Percentiles rank a stretch among this genome's conserved stretches.
Evolutionary conservation across 202 grass and related monocot genomes (phyloP).

Genomic region (Cymbopogon flexuosus): DNA sequence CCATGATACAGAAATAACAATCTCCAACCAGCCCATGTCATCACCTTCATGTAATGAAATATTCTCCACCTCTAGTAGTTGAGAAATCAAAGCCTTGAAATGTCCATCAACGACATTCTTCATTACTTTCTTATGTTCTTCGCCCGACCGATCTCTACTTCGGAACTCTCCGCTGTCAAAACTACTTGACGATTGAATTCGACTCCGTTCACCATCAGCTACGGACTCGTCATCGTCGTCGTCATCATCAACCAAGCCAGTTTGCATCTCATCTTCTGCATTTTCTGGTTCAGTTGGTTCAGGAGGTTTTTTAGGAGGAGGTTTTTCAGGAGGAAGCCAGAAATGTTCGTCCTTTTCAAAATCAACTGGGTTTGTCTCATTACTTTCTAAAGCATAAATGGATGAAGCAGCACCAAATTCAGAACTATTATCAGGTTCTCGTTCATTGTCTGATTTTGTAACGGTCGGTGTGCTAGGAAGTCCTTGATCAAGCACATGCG

Average conservation of each 20-base stretch:
- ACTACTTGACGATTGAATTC: slow-evolving; percentile 58
- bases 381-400: slow-evolving; percentile 72
- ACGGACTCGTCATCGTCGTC: slow-evolving; percentile 26
- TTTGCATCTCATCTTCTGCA: slow-evolving; percentile 63
- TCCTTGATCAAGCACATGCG: slow-evolving; percentile 32
- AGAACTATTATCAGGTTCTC: slow-evolving; percentile 76
- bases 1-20: slow-evolving; percentile 80
- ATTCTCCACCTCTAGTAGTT: slow-evolving; percentile 79
- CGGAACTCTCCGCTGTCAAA: slow-evolving; percentile 59
- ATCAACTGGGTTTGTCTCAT: slow-evolving; percentile 59
- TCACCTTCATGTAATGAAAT: slow-evolving; percentile 62
- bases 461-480: slow-evolving; percentile 23
- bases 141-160: slow-evolving; percentile 50
- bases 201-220: slow-evolving; percentile 35
- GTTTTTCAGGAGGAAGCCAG: slow-evolving; percentile 61
- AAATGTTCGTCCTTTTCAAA: slow-evolving; percentile 73
- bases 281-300: slow-evolving; percentile 52
- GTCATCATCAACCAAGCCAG: slow-evolving; percentile 36
- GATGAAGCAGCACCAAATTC: slow-evolving; percentile 65
- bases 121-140: slow-evolving; percentile 80
- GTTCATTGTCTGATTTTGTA: slow-evolving; percentile 70
- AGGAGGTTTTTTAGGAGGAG: too few species aligned
- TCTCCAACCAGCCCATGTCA: slow-evolving; percentile 75
- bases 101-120: slow-evolving; percentile 81
- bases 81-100: slow-evolving; percentile 82